Percentiles rank a stretch among this genome's conserved stretches.
Conservation (phyloP, 176 grass and related monocot genomes). For the Oryza brachyantha region DNA sequence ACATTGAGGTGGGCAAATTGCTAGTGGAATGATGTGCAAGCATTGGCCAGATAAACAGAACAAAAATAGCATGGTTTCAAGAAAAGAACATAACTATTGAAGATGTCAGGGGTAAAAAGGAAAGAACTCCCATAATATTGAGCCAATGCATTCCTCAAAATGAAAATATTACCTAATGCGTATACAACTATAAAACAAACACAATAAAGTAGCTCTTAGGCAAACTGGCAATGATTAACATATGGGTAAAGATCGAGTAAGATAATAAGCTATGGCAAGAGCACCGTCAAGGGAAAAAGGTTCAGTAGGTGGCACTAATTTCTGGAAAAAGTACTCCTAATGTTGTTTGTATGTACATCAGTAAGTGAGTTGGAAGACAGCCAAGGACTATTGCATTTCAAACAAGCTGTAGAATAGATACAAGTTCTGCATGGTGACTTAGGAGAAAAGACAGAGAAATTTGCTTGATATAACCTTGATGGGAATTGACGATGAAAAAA, state of each 20-base stretch:
- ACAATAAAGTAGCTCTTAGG: neutral
- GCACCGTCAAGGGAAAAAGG: neutral
- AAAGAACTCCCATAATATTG: neutral
- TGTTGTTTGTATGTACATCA: neutral
- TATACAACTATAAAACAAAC: too few species aligned
- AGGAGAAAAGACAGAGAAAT: neutral
- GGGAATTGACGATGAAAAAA: conserved; percentile 22
- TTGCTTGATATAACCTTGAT: conserved; percentile 70
- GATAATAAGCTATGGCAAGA: too few species aligned
- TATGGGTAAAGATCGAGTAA: neutral
- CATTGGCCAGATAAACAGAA: too few species aligned
- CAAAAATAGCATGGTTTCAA: neutral
- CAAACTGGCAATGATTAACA: neutral
- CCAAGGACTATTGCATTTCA: neutral
- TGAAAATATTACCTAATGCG: neutral
- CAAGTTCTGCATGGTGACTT: neutral
- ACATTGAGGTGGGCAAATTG: neutral
- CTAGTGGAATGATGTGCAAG: too few species aligned
- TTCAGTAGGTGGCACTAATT: neutral
- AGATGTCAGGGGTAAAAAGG: neutral
- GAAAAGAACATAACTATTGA: neutral
- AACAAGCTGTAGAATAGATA: neutral
- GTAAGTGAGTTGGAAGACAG: neutral
- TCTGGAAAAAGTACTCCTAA: neutral
- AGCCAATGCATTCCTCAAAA: neutral